Evolutionary conservation across 2,329 filamentous ascomycete genomes (phyloP).

Genomic region (Stemphylium vesicarium): DNA sequence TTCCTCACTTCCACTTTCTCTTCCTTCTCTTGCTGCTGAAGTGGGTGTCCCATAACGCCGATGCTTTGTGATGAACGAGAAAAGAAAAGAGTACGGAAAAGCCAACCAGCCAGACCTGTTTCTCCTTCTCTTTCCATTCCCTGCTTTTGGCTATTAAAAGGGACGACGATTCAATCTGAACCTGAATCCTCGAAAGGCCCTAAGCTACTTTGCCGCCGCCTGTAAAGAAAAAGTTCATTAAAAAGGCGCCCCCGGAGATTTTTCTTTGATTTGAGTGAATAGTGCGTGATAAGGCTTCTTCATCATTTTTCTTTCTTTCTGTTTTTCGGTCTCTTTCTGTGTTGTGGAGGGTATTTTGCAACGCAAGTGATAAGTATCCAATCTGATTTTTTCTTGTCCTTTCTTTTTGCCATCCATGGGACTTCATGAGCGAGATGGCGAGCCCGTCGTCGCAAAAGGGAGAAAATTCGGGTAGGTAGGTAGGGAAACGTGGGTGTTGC

Average conservation of each 20-base stretch:
- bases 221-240: neutral
- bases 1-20: neutral
- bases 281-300: neutral
- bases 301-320: neutral
- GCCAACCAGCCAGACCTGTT: neutral
- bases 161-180: neutral
- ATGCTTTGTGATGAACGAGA: neutral
- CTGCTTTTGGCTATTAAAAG: neutral
- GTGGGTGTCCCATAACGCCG: neutral
- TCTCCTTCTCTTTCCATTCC: neutral
- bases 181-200: too few species aligned
- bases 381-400: neutral
- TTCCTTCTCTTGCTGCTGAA: neutral
- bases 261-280: neutral
- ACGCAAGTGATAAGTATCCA: conserved; percentile 3
- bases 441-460: neutral
- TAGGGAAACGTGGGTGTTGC: neutral
- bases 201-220: too few species aligned
- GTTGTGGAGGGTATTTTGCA: neutral
- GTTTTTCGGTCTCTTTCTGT: neutral
- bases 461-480: neutral
- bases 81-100: too few species aligned
- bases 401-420: neutral
- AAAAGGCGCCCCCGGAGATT: neutral
- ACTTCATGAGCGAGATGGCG: neutral